Conservation (phyloP, 805 yeast species). For the Candida methanosorbosa region DNA sequence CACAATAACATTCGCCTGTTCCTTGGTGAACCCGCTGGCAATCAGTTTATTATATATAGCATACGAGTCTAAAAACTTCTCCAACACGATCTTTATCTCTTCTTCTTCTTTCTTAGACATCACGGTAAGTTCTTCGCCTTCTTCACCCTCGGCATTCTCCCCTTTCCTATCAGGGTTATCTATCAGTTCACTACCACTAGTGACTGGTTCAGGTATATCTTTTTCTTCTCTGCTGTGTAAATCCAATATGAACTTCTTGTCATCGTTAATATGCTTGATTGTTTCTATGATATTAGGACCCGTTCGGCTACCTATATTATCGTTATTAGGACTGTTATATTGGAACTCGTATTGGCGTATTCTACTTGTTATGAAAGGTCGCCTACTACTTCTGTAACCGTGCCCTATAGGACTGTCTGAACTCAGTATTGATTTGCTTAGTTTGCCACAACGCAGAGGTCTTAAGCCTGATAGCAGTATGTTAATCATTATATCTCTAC, state of each 20-base stretch:
- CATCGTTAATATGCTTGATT: constrained; percentile 19
- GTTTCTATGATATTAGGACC: constrained; percentile 20
- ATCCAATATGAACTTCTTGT: constrained; percentile 11
- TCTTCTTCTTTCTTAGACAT: constrained; percentile 11
- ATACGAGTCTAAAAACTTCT: constrained; percentile 52
- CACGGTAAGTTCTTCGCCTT: background rate
- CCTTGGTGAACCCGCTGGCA: constrained; percentile 48
- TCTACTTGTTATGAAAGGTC: too few relatives aligned
- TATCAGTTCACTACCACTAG: background rate
- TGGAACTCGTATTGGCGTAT: too few relatives aligned
- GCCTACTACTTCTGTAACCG: too few relatives aligned
- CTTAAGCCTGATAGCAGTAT: too few relatives aligned
- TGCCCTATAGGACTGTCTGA: too few relatives aligned
- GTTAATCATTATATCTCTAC: too few relatives aligned
- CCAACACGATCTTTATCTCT: too few relatives aligned
- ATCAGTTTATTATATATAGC: constrained; percentile 44
- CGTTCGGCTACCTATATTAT: too few relatives aligned
- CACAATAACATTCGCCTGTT: constrained; percentile 55
- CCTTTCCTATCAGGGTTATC: background rate
- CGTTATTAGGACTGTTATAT: too few relatives aligned
- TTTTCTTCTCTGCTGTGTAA: constrained; percentile 2
- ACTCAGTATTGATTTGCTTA: too few relatives aligned
- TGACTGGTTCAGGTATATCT: background rate
- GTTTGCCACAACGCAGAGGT: too few relatives aligned
- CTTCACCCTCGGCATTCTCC: background rate